Percentiles rank a stretch among this genome's conserved stretches.
Conservation (phyloP, 2,329 filamentous ascomycete species). For the Microsporum canis region DNA sequence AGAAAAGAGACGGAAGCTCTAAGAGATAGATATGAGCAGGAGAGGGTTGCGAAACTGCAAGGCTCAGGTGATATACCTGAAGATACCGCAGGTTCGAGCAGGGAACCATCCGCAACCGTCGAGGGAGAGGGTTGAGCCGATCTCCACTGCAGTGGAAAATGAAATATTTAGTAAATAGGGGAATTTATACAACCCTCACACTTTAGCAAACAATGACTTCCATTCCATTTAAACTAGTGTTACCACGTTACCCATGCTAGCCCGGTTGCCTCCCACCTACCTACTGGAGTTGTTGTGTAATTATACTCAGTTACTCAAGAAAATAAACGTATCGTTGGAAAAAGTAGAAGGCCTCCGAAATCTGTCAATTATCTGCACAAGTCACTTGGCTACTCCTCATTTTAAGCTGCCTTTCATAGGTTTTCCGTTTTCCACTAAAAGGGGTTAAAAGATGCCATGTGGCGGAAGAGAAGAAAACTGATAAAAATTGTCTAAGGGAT, state of each 20-base stretch:
- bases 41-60: slow-evolving; percentile 40
- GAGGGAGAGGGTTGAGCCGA: background rate
- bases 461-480: background rate
- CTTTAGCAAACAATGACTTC: background rate
- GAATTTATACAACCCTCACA: background rate
- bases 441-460: background rate
- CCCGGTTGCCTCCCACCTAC: too few species aligned
- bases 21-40: slow-evolving; percentile 64
- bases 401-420: too few species aligned
- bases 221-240: background rate
- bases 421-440: too few species aligned
- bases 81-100: background rate
- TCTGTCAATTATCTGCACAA: too few species aligned
- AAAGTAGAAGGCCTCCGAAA: too few species aligned
- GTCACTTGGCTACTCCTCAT: too few species aligned
- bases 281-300: too few species aligned
- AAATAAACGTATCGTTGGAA: too few species aligned
- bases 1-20: slow-evolving; percentile 74
- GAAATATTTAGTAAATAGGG: background rate
- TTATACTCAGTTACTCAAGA: too few species aligned
- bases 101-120: background rate
- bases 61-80: slow-evolving; percentile 14
- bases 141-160: background rate
- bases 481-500: slow-evolving; percentile 8
- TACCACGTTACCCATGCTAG: too few species aligned